These are phyloP conservation scores for Arctostaphylos glauca DNA, from an alignment of 148 eudicot genomes.

Conservation along the genomic window DNA sequence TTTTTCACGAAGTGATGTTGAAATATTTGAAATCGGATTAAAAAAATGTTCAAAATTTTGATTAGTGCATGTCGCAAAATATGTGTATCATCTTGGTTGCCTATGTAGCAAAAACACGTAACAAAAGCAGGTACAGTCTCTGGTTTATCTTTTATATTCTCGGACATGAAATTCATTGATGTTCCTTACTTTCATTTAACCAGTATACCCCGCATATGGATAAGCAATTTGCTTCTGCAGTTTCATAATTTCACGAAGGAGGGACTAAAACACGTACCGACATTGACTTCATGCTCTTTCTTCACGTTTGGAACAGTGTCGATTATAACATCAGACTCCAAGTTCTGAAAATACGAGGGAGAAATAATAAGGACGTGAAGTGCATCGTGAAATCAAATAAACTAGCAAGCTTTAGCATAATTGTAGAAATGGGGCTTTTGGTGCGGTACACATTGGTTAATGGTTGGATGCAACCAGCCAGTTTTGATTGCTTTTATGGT, in stretches of 20 bases:
- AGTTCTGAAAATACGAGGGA: conserved; percentile 33
- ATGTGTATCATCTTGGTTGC: neutral
- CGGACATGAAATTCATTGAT: too few species aligned
- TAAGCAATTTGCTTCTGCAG: neutral
- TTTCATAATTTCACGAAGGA: neutral
- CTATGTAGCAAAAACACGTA: neutral
- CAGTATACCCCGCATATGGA: too few species aligned
- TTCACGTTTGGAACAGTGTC: conserved; percentile 65
- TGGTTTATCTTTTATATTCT: too few species aligned
- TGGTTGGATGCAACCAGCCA: conserved; percentile 68
- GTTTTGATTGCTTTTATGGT: conserved; percentile 65
- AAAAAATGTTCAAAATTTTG: neutral
- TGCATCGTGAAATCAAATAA: neutral
- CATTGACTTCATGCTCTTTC: conserved; percentile 56
- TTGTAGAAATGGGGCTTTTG: neutral
- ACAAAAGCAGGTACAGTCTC: neutral
- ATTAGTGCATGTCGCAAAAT: neutral
- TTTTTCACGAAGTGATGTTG: neutral
- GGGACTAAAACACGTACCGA: conserved; percentile 37
- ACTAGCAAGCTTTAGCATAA: neutral
- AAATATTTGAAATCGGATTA: neutral
- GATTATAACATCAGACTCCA: conserved; percentile 53
- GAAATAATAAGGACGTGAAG: neutral
- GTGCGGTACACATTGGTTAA: conserved; percentile 53
- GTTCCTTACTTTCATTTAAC: too few species aligned